Evolutionary conservation across 179 eudicot genomes (phyloP).

Genomic region (Actinidia chinensis): DNA sequence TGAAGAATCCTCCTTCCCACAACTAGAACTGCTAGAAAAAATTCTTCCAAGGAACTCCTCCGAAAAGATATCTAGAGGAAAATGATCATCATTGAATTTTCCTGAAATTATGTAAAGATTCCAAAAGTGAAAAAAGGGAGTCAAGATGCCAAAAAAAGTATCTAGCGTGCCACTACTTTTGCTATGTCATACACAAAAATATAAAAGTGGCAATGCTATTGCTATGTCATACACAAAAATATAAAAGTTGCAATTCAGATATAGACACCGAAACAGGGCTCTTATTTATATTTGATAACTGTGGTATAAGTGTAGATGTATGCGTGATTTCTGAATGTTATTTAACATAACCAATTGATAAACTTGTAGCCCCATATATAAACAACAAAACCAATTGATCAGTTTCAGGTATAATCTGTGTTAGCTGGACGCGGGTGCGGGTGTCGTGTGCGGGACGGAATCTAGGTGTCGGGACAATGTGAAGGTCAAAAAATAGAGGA

Average conservation of each 20-base stretch:
- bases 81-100: slow-evolving; percentile 39
- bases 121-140: background rate
- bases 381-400: background rate
- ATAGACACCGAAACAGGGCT: background rate
- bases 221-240: background rate
- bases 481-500: no score
- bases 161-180: background rate
- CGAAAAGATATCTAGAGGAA: slow-evolving; percentile 48
- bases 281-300: background rate
- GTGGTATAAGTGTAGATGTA: background rate
- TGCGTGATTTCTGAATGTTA: background rate
- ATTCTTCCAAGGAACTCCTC: slow-evolving; percentile 83
- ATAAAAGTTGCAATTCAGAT: background rate
- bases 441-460: no score
- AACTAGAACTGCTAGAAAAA: slow-evolving; percentile 54
- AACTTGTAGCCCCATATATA: background rate
- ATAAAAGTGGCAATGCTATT: background rate
- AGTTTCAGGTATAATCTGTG: no score
- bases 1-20: slow-evolving; percentile 51
- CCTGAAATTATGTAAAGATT: slow-evolving; percentile 39
- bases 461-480: no score
- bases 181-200: background rate
- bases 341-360: background rate
- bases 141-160: background rate
- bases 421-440: no score